phyloP scores from a whole-genome alignment of 1,139 yeast species.

The Saccharomyces pastorianus region DNA sequence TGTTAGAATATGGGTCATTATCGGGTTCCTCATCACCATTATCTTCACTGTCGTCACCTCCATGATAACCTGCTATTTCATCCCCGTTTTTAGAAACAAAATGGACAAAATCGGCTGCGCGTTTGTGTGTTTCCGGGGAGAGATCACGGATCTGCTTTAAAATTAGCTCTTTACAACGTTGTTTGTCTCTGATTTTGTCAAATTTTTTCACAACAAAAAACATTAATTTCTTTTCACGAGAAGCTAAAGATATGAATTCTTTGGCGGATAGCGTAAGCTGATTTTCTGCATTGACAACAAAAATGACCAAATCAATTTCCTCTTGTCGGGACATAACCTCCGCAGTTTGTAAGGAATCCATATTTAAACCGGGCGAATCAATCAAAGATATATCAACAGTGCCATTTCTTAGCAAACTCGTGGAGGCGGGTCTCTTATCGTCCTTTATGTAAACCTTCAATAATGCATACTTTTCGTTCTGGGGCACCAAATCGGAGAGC shows the following conservation, averaged over 20 bases:
- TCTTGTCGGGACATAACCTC: constrained; percentile 95
- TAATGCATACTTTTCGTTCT: constrained; percentile 62
- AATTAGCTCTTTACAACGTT: constrained; percentile 66
- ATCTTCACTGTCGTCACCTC: constrained; percentile 34
- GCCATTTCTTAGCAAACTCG: constrained; percentile 77
- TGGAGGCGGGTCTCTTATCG: constrained; percentile 51
- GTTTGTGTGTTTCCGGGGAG: constrained; percentile 87
- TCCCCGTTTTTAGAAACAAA: constrained; percentile 65
- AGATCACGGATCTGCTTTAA: constrained; percentile 79
- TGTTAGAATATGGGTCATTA: constrained; percentile 23
- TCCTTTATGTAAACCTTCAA: constrained; percentile 80
- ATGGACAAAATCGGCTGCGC: constrained; percentile 85
- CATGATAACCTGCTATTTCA: constrained; percentile 33
- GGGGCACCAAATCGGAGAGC: constrained; percentile 63
- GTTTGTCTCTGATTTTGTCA: constrained; percentile 74
- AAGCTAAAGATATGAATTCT: constrained; percentile 86
- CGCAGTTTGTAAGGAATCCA: constrained; percentile 90
- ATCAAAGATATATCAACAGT: constrained; percentile 86
- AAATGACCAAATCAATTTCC: constrained; percentile 91
- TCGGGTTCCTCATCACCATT: constrained; percentile 36
- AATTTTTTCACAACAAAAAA: constrained; percentile 92
- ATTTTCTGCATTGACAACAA: constrained; percentile 93
- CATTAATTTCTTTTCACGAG: constrained; percentile 82
- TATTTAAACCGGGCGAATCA: constrained; percentile 94
- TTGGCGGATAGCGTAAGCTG: constrained; percentile 91